phyloP scores from a whole-genome alignment of 305 asterid genomes.

The Andrographis paniculata region DNA sequence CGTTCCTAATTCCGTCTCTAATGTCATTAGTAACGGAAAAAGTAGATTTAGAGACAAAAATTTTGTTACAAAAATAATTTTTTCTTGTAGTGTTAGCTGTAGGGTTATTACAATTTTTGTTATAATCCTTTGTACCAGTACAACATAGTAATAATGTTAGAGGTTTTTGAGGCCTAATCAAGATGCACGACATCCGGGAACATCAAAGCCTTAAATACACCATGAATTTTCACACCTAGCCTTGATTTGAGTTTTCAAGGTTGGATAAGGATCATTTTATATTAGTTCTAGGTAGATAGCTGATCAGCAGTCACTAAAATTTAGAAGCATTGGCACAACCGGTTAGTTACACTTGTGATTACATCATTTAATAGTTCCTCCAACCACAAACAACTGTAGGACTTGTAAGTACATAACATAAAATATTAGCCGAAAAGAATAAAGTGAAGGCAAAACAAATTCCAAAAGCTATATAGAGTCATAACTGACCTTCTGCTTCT shows the following conservation, averaged over 20 bases:
- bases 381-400: neutral
- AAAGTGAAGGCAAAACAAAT: slow-evolving; percentile 7
- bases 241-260: neutral
- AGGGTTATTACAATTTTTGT: too few species aligned
- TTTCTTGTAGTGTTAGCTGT: too few species aligned
- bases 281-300: neutral
- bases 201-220: neutral
- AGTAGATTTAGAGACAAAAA: too few species aligned
- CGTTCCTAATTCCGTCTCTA: too few species aligned
- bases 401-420: too few species aligned
- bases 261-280: neutral
- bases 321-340: neutral
- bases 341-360: neutral
- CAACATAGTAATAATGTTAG: too few species aligned
- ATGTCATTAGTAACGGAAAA: too few species aligned
- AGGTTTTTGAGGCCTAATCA: too few species aligned
- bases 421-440: too few species aligned
- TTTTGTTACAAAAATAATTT: too few species aligned
- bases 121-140: too few species aligned
- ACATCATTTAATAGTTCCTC: neutral
- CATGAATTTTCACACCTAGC: neutral
- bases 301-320: neutral
- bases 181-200: too few species aligned
- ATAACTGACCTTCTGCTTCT: slow-evolving; percentile 80
- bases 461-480: neutral